Evolutionary conservation across 2,329 filamentous ascomycete species (phyloP), one percentile per base, ranked within the genome.

Genomic region (Xylaria sp.): DNA sequence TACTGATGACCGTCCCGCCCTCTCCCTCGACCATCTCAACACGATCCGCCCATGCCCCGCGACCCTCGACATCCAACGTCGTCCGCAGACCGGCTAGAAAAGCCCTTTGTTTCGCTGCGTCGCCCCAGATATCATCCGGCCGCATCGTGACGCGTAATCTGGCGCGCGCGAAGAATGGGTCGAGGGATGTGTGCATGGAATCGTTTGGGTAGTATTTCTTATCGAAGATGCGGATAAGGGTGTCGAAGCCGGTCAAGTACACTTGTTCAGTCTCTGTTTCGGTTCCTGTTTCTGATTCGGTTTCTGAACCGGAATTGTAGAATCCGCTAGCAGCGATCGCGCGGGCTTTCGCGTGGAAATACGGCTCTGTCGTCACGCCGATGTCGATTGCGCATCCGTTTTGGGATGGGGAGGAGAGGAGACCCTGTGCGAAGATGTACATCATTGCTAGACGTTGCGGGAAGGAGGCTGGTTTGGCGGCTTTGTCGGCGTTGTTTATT

Each of bases 181-280:
- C 76, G 1, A 93, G 76, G 0, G 83, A 82, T 0, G 72, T 73
- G 10, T 83, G 77, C 63, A 88, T 82, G 67, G 70, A n/a, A 60
- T 61, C 70, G 58, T 72, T 42, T 68, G 76, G 63, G 69, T 91
- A 91, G 74, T 93, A 93, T 70, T 88, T 90, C 0, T 87, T 81
- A 53, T 89, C 78, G 57, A 90, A 83, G 55, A 93, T 84, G 18
- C 90, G 82, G 13, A 88, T 83, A 5, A 92, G 75, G 0, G 90
- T 93, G 68, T 93, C 90, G 70, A 85, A 93, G 34, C 90, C 90
- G 1, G 85, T 82, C 2, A 92, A 80, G 68, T 90, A 90, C 3
- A 89, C 75, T 67, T 91, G 88, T 56, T 80, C 76, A 6, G 72
- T 69, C 8, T 30, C 37, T 44, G 0, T 35, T 47, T n/a, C 9